Evolutionary conservation across 1,139 yeast species (phyloP), one percentile per base, ranked within the genome.

Genomic region (Geotrichum cucujoidarum): DNA sequence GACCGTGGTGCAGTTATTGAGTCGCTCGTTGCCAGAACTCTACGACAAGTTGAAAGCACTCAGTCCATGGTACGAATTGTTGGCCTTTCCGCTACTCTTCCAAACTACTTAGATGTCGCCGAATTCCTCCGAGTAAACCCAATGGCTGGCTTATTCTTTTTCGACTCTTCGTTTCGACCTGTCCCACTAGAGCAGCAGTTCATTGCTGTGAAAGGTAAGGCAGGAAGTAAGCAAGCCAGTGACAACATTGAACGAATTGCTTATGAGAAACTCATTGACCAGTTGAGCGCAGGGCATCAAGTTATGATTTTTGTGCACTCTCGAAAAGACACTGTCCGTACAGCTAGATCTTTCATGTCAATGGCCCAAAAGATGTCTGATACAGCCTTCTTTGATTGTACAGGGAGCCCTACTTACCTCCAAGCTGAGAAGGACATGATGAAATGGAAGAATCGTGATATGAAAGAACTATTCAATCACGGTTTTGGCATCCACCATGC

Each of bases 401-500:
- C 82, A 0, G 78, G 75, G 10, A 64, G 72, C 4, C 73, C 71
- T 5, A 60, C 67, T 13, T 74, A 72, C 59, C 75, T 71, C 0
- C 67, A 64, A 39, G 86, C 74, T 59, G 71, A 72, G 37, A 72
- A 82, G 47, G 97, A 92, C 53, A 76, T 88, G 71, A 69, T 78
- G 1, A 85, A 83, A 58, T 83, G 82, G 60, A 78, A 85, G 59
- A 88, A 80, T 61, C 82, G 78, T 55, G 98, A 90, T 58, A 68
- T 89, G 67, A 76, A 80, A 51, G 97, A 94, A 58, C 69, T 94
- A 16, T 89, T 88, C 59, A 80, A 75, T 41, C 70, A 72, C 50
- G 98, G 98, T 0, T 85, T 92, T 67, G 97, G 97, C 43, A 77
- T 86, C 2, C 99, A 94, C 65, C 97, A 94, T 71, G 99, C 99